Percentiles rank a stretch among this genome's conserved stretches.
phyloP scores from a whole-genome alignment of 2,329 filamentous ascomycete genomes.

The Beauveria brongniartii region DNA sequence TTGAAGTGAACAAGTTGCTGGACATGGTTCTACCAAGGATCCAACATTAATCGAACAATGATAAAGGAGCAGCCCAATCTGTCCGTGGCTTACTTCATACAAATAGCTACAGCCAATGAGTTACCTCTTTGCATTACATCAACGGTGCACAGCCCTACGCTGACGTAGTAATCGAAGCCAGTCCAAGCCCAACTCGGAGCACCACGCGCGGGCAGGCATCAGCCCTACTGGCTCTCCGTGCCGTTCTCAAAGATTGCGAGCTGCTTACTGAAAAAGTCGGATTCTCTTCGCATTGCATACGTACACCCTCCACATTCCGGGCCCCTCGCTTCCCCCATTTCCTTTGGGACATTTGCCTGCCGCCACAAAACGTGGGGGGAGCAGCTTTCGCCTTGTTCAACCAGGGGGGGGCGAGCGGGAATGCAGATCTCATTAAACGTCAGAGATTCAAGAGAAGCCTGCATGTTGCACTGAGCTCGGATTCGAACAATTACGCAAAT shows the following conservation, averaged over 20 bases:
- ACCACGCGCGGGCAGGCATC: background rate
- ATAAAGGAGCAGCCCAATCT: no score
- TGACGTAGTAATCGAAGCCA: background rate
- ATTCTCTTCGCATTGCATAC: background rate
- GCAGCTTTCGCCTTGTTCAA: background rate
- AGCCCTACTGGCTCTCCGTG: background rate
- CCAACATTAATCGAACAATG: no score
- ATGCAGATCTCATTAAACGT: no score
- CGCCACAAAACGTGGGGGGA: background rate
- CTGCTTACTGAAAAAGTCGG: background rate
- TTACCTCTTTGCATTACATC: no score
- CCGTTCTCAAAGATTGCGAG: background rate
- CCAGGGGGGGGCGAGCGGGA: no score
- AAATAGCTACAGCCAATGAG: background rate
- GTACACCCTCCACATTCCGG: background rate
- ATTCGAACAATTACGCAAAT: no score
- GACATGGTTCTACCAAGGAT: no score
- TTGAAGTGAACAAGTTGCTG: no score
- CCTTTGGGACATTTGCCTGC: no score
- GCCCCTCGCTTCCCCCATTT: background rate
- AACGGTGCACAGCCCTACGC: background rate
- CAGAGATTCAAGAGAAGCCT: no score
- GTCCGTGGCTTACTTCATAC: no score
- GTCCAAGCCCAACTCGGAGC: background rate
- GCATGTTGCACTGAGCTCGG: no score